These are phyloP conservation scores for Sarocladium oryzae DNA, from an alignment of 2,329 filamentous ascomycete species.

Conservation along the genomic window DNA sequence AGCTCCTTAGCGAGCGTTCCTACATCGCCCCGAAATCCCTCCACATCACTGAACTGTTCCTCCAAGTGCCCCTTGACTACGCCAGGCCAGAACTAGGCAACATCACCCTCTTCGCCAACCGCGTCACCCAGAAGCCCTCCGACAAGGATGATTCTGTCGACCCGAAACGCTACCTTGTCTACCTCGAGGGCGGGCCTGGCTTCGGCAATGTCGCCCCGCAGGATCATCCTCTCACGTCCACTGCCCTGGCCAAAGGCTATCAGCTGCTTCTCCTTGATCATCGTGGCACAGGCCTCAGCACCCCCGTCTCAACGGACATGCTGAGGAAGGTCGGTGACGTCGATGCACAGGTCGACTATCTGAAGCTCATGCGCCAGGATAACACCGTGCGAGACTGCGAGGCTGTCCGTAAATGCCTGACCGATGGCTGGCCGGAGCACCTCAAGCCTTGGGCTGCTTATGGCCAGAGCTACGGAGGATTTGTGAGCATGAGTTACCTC, in stretches of 20 bases:
- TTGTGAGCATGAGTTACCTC: slow-evolving; percentile 77
- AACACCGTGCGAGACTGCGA: slow-evolving; percentile 87
- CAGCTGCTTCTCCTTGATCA: slow-evolving; percentile 86
- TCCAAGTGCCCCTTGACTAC: slow-evolving; percentile 80
- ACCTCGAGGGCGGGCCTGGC: slow-evolving; percentile 81
- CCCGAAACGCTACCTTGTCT: slow-evolving; percentile 57
- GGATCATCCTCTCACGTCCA: slow-evolving; percentile 62
- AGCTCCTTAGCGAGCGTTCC: slow-evolving; percentile 33
- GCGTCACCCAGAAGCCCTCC: slow-evolving; percentile 53
- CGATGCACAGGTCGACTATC: slow-evolving; percentile 67
- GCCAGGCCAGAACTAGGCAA: slow-evolving; percentile 50
- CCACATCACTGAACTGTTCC: slow-evolving; percentile 74
- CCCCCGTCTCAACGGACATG: slow-evolving; percentile 67
- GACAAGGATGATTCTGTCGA: slow-evolving; percentile 17
- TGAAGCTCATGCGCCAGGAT: slow-evolving; percentile 82
- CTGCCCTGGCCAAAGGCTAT: slow-evolving; percentile 72
- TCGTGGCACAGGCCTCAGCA: slow-evolving; percentile 80
- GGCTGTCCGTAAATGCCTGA: slow-evolving; percentile 71
- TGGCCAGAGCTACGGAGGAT: slow-evolving; percentile 90
- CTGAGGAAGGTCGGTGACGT: slow-evolving; percentile 53
- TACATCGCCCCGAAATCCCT: slow-evolving; percentile 56
- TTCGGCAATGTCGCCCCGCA: slow-evolving; percentile 71
- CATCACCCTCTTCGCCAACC: slow-evolving; percentile 73
- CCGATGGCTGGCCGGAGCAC: slow-evolving; percentile 58
- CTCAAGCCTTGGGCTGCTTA: slow-evolving; percentile 79